phyloP scores from a whole-genome alignment of 306 rosid genomes.

The Mimosa pudica region DNA sequence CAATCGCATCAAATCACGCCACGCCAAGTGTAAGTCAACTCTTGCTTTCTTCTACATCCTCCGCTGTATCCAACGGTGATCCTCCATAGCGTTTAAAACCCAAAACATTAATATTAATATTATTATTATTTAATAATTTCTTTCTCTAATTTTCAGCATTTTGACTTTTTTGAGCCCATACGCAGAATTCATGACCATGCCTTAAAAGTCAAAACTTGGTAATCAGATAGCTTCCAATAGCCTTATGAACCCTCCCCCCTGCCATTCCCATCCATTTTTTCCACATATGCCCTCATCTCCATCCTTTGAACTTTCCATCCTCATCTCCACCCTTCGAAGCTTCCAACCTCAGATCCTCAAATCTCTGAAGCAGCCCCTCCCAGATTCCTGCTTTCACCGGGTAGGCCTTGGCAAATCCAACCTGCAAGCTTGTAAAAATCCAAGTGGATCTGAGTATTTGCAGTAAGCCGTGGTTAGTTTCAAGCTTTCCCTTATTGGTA shows the following conservation, averaged over 20 bases:
- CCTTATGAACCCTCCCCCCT: background rate
- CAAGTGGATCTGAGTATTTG: background rate
- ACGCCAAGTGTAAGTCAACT: conserved; percentile 51
- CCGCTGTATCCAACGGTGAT: conserved; percentile 54
- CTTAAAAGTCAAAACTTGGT: background rate
- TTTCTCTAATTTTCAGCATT: conserved; percentile 1
- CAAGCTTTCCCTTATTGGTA: background rate
- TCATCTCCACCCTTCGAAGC: background rate
- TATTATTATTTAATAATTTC: background rate
- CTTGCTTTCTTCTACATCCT: conserved; percentile 5
- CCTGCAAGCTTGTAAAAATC: background rate
- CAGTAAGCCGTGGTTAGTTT: background rate
- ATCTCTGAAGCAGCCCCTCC: background rate
- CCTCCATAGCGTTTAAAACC: conserved; percentile 42
- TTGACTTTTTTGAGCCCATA: conserved; percentile 37
- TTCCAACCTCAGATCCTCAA: background rate
- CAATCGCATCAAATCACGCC: conserved; percentile 9
- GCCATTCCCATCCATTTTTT: background rate
- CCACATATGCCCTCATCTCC: background rate
- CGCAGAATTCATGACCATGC: conserved; percentile 28
- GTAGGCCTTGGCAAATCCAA: background rate
- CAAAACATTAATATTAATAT: background rate
- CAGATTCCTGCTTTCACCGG: background rate
- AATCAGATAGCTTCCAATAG: background rate
- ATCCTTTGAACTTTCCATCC: background rate